These are phyloP conservation scores for Phaeotremella fagi DNA, from an alignment of 768 basidiomycete genomes.

Conservation along the genomic window DNA sequence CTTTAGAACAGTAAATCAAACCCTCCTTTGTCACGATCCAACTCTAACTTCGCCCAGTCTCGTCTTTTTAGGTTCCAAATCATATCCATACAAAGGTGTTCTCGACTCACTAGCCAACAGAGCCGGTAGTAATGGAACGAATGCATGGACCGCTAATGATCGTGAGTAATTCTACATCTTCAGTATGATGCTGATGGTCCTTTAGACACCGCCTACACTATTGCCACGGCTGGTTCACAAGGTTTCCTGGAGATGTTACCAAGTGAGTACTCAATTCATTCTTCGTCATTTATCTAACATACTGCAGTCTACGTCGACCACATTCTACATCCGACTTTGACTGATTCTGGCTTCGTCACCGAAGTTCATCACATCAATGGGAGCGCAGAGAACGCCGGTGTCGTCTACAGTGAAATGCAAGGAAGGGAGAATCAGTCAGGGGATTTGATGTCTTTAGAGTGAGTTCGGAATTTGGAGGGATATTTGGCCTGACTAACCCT, in stretches of 20 bases:
- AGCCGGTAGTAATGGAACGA: constrained; percentile 56
- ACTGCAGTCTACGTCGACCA: constrained; percentile 83
- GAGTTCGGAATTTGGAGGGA: constrained; percentile 31
- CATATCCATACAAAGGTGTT: constrained; percentile 93
- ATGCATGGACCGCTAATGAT: constrained; percentile 88
- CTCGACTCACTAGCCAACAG: constrained; percentile 92
- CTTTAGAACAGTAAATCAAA: constrained; percentile 77
- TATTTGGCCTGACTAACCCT: constrained; percentile 1
- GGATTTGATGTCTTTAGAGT: constrained; percentile 85
- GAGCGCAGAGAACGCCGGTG: constrained; percentile 85
- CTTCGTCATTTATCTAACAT: constrained; percentile 47
- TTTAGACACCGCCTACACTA: constrained; percentile 80
- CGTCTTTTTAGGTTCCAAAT: constrained; percentile 91
- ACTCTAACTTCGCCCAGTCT: constrained; percentile 54
- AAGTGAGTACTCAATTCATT: constrained; percentile 11
- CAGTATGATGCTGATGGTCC: not conserved
- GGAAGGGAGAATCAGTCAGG: constrained; percentile 79
- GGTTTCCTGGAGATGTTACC: constrained; percentile 56
- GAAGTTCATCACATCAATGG: constrained; percentile 90
- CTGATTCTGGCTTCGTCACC: constrained; percentile 71
- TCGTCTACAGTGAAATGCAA: constrained; percentile 65
- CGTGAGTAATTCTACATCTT: too few species aligned
- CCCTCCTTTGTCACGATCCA: constrained; percentile 1
- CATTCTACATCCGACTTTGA: constrained; percentile 91
- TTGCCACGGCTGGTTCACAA: constrained; percentile 89